phyloP scores from a whole-genome alignment of 805 yeast species.

The Saccharomyces mikatae region DNA sequence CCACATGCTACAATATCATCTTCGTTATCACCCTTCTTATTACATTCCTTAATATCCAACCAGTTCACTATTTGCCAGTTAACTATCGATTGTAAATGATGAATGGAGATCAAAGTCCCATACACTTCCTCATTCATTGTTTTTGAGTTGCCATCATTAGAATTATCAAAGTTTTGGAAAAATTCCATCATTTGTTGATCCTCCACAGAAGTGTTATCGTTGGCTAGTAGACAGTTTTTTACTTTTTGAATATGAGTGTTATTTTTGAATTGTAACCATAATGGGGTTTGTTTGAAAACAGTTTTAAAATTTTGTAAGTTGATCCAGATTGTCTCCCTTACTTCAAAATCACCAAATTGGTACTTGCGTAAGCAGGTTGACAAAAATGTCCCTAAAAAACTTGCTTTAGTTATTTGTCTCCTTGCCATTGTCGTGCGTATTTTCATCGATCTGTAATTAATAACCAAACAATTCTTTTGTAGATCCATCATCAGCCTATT shows the following conservation, averaged over 20 bases:
- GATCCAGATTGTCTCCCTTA: conserved; percentile 9
- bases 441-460: conserved; percentile 3
- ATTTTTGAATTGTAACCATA: conserved; percentile 2
- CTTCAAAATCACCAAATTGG: conserved; percentile 14
- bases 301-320: conserved; percentile 3
- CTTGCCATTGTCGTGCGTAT: not conserved
- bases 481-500: conserved; percentile 6
- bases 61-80: conserved; percentile 14
- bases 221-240: not conserved
- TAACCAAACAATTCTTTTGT: conserved; percentile 10
- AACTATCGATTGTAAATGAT: conserved; percentile 20
- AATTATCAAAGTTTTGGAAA: conserved; percentile 2
- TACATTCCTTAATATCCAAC: not conserved
- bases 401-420: conserved; percentile 8
- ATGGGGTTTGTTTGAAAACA: conserved; percentile 2
- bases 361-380: conserved; percentile 7
- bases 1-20: not conserved
- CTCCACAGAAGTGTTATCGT: not conserved
- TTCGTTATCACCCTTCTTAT: not conserved
- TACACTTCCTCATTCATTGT: not conserved
- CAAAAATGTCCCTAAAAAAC: conserved; percentile 17
- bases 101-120: not conserved
- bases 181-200: conserved; percentile 11
- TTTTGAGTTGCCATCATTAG: not conserved
- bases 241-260: not conserved